A percentile compares a stretch with the other conserved stretches of the same genome.
phyloP scores from a whole-genome alignment of 2,329 filamentous ascomycete species.

The Alternaria metachromatica region DNA sequence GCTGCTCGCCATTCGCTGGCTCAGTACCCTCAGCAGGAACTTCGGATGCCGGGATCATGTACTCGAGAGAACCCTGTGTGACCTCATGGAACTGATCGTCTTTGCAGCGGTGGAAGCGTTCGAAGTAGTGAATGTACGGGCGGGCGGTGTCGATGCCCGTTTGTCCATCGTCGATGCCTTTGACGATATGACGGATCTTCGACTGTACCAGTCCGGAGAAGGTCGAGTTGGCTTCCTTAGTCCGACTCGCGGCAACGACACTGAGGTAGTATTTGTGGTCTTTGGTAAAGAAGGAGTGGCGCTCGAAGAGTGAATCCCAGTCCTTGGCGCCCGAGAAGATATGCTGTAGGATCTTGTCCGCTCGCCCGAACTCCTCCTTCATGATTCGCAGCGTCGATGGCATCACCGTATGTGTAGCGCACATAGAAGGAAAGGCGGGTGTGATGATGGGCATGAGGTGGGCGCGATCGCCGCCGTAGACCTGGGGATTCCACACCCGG shows the following conservation, averaged over 20 bases:
- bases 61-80: conserved; percentile 66
- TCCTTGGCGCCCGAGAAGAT: conserved; percentile 78
- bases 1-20: conserved; percentile 47
- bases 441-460: conserved; percentile 99
- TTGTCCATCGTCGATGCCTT: conserved; percentile 78
- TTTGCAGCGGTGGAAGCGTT: conserved; percentile 76
- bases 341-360: conserved; percentile 75
- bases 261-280: conserved; percentile 97
- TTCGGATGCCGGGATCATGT: conserved; percentile 60
- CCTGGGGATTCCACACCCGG: conserved; percentile 92
- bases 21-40: conserved; percentile 54
- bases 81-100: conserved; percentile 68
- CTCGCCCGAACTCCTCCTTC: conserved; percentile 79
- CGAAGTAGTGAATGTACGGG: conserved; percentile 91
- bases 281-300: conserved; percentile 90
- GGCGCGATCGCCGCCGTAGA: conserved; percentile 79
- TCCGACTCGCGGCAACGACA: conserved; percentile 81
- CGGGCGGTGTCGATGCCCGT: conserved; percentile 80
- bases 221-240: conserved; percentile 81
- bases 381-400: conserved; percentile 85
- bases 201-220: conserved; percentile 96
- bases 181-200: conserved; percentile 85
- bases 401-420: conserved; percentile 92
- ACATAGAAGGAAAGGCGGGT: conserved; percentile 97
- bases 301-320: conserved; percentile 89